Base-by-base conservation (phyloP, 2,329 filamentous ascomycete genomes). In the Epichloe baconii region DNA sequence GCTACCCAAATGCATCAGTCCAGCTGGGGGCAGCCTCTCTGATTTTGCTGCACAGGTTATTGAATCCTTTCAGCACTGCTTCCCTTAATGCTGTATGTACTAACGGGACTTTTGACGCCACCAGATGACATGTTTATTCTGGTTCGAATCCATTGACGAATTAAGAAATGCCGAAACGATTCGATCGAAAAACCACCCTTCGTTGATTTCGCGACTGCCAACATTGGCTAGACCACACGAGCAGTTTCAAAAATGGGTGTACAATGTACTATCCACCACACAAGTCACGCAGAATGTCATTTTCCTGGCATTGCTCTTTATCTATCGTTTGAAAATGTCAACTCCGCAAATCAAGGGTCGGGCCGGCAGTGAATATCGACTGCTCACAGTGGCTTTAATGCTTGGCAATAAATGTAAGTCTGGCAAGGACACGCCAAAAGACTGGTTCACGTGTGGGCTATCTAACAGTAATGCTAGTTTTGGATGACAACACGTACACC, bases 401-500 rank as follows among this genome's bases (percentile, higher is more conserved):
- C 75, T 98, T 53, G 91, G 90, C 55, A 98, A 98, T 68, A 98
- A 98, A 72, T 98, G 84, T 87, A 67, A 63, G 80, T 72, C 26
- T 31, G 19, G 21, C 1, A 14, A 3, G n/a, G 2, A 19, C 8
- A 35, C 17, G 36, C 31, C 23, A 7, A 8, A 45, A 31, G 4
- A 11, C 21, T 47, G 14, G 8, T 19, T 38, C 15, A 23, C 31
- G 19, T 37, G 14, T 14, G 5, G n/a, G 10, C 6, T 35, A 17
- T 37, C 48, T 49, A 31, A 49, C 43, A 14, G n/a, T 7, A 21
- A 26, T 23, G 35, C n/a, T 55, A 88, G 84, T 97, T 65, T 72
- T 98, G 60, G 93, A 98, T 64, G 93, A 98, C 67, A 98, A 97
- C 66, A 97, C 93, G 0, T 98, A 98, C 69, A 97, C 93, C 38